Percentiles rank a stretch among this genome's conserved stretches.
Evolutionary conservation across 495 filamentous ascomycete species (phyloP).

Genomic region (Penicillium tannophilum): DNA sequence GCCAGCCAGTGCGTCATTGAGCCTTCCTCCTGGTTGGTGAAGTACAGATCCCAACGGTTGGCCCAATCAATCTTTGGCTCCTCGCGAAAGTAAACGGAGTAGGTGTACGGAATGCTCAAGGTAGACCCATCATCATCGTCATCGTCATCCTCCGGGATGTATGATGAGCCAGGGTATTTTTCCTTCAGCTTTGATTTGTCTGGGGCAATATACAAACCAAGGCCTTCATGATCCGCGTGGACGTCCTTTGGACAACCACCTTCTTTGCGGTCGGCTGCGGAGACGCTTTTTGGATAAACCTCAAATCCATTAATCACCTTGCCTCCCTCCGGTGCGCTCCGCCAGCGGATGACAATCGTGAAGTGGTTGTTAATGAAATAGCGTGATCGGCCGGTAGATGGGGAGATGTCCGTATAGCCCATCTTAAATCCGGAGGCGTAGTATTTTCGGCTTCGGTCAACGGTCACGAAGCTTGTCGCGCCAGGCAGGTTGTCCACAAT

Average conservation of each 20-base stretch:
- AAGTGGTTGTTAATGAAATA: conserved; percentile 92
- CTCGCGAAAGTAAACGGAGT: conserved; percentile 91
- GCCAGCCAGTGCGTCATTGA: conserved; percentile 89
- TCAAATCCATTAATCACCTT: conserved; percentile 92
- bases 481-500: conserved; percentile 95
- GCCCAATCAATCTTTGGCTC: conserved; percentile 82
- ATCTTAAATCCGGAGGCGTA: conserved; percentile 96
- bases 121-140: conserved; percentile 67
- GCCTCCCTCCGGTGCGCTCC: conserved; percentile 70
- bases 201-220: conserved; percentile 68
- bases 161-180: conserved; percentile 62
- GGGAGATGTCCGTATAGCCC: conserved; percentile 71
- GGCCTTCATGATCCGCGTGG: conserved; percentile 58
- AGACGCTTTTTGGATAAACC: conserved; percentile 87
- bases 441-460: conserved; percentile 85
- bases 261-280: conserved; percentile 57
- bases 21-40: conserved; percentile 86
- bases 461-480: conserved; percentile 89
- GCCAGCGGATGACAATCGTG: conserved; percentile 84
- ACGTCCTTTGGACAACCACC: conserved; percentile 69
- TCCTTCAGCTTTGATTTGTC: conserved; percentile 58
- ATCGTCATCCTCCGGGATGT: conserved; percentile 56
- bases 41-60: conserved; percentile 90
- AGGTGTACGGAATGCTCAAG: conserved; percentile 83
- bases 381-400: conserved; percentile 59